Evolutionary conservation across 441 rosid genomes (phyloP).

Genomic region (Jatropha podagrica): DNA sequence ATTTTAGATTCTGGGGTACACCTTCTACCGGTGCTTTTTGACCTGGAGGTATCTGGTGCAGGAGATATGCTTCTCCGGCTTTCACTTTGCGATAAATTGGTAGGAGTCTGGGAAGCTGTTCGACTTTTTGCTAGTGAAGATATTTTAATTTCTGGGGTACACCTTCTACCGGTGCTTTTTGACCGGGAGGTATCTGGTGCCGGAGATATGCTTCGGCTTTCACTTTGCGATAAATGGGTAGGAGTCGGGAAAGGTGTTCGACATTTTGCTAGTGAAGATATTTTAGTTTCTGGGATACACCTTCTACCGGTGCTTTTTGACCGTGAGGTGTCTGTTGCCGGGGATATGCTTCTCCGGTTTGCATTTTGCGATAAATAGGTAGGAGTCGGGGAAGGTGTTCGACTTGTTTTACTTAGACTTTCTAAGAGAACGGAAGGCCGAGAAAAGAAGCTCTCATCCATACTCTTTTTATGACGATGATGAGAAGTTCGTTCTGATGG

Average conservation of each 20-base stretch:
- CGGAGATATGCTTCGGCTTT: slow-evolving; percentile 20
- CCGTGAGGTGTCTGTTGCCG: slow-evolving; percentile 15
- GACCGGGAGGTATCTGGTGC: slow-evolving; percentile 23
- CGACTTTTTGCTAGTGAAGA: slow-evolving; percentile 39
- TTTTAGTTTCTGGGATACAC: slow-evolving; percentile 30
- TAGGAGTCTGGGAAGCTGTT: slow-evolving; percentile 52
- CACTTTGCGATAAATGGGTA: too few species aligned
- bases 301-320: slow-evolving; percentile 32
- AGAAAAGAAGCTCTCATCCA: slow-evolving; percentile 49
- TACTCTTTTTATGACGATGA: slow-evolving; percentile 32
- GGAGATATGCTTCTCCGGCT: slow-evolving; percentile 25
- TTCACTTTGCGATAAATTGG: slow-evolving; percentile 31
- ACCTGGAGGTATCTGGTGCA: slow-evolving; percentile 17
- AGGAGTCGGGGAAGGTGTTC: slow-evolving; percentile 52
- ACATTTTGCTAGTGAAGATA: slow-evolving; percentile 30
- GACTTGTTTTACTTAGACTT: slow-evolving; percentile 46
- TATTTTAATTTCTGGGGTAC: slow-evolving; percentile 29
- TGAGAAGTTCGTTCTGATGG: slow-evolving; percentile 13
- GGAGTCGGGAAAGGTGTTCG: slow-evolving; percentile 23
- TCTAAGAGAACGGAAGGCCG: slow-evolving; percentile 39
- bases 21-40: slow-evolving; percentile 30
- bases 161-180: slow-evolving; percentile 27
- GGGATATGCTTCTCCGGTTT: slow-evolving; percentile 24
- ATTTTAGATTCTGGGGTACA: slow-evolving; percentile 30
- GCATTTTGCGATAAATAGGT: slow-evolving; percentile 33